Percentiles rank a stretch among this genome's conserved stretches.
These are phyloP conservation scores for Chernovozyma aurita DNA, from an alignment of 1,139 yeast genomes.

Conservation along the genomic window DNA sequence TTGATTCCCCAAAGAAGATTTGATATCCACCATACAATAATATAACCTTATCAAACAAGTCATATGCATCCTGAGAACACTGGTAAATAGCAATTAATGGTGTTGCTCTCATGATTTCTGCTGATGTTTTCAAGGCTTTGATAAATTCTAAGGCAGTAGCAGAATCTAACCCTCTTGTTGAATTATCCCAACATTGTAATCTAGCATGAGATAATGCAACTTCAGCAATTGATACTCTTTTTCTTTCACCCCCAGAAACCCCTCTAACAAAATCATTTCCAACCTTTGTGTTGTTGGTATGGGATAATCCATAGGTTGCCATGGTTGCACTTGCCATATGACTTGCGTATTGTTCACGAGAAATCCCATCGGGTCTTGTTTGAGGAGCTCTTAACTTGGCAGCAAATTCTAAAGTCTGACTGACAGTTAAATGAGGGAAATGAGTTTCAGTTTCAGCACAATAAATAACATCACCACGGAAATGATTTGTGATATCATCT, in stretches of 20 bases:
- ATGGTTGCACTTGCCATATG: constrained; percentile 39
- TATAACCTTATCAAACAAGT: constrained; percentile 39
- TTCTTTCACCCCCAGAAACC: constrained; percentile 43
- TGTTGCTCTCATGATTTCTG: constrained; percentile 55
- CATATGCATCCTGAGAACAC: constrained; percentile 72
- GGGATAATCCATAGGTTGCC: constrained; percentile 38
- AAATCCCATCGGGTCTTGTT: constrained; percentile 28
- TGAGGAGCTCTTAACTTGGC: constrained; percentile 38
- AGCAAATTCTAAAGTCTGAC: constrained; percentile 46
- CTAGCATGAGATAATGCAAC: constrained; percentile 32
- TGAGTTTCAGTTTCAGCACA: constrained; percentile 52
- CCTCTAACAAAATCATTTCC: constrained; percentile 36
- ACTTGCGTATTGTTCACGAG: constrained; percentile 34
- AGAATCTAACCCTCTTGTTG: constrained; percentile 59
- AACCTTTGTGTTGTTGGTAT: constrained; percentile 31
- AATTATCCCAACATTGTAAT: constrained; percentile 57
- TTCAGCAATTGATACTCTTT: constrained; percentile 43
- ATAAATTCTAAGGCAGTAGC: constrained; percentile 68
- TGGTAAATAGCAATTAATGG: constrained; percentile 78
- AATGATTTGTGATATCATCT: constrained; percentile 40
- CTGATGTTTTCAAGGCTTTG: constrained; percentile 60
- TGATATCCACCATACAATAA: constrained; percentile 41
- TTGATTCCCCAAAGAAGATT: constrained; percentile 34
- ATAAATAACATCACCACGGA: constrained; percentile 46
- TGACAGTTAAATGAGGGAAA: constrained; percentile 49